Percentiles rank a stretch among this genome's conserved stretches.
Evolutionary conservation across 2,329 filamentous ascomycete species (phyloP).

Genomic region (Herpomyces periplanetae): DNA sequence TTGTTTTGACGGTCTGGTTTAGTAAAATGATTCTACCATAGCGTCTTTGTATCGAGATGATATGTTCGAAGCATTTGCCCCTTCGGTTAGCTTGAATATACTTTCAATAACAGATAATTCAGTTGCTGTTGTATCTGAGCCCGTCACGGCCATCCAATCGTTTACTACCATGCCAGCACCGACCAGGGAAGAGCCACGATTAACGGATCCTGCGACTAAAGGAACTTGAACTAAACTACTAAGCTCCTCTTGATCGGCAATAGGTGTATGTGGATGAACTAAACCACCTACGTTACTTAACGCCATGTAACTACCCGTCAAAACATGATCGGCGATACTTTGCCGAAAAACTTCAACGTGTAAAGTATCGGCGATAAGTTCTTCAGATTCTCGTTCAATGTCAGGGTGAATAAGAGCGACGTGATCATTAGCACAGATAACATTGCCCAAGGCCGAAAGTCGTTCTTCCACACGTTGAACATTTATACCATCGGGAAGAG

Average conservation of each 20-base stretch:
- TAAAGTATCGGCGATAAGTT: constrained; percentile 80
- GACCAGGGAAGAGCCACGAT: constrained; percentile 72
- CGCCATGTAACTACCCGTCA: constrained; percentile 85
- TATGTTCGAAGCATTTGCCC: constrained; percentile 26
- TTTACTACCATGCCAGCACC: constrained; percentile 89
- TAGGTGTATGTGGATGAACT: constrained; percentile 81
- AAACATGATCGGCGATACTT: constrained; percentile 82
- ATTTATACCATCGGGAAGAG: constrained; percentile 55
- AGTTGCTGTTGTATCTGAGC: constrained; percentile 77
- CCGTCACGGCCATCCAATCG: constrained; percentile 83
- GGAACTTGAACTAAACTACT: constrained; percentile 74
- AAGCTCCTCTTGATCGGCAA: constrained; percentile 92
- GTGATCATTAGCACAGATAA: constrained; percentile 85
- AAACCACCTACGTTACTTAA: constrained; percentile 83
- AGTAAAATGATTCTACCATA: constrained; percentile 98
- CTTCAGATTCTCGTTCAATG: constrained; percentile 83
- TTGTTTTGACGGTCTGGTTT: too few relatives aligned
- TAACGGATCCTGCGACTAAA: constrained; percentile 68
- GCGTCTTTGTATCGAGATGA: constrained; percentile 76
- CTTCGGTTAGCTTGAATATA: constrained; percentile 76
- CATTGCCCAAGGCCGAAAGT: constrained; percentile 72
- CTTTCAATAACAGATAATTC: constrained; percentile 86
- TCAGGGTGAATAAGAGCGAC: constrained; percentile 87
- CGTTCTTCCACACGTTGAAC: constrained; percentile 95
- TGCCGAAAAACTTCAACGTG: constrained; percentile 68